Conservation (phyloP, 495 filamentous ascomycete species). For the Podospora bellae-mahoneyi region DNA sequence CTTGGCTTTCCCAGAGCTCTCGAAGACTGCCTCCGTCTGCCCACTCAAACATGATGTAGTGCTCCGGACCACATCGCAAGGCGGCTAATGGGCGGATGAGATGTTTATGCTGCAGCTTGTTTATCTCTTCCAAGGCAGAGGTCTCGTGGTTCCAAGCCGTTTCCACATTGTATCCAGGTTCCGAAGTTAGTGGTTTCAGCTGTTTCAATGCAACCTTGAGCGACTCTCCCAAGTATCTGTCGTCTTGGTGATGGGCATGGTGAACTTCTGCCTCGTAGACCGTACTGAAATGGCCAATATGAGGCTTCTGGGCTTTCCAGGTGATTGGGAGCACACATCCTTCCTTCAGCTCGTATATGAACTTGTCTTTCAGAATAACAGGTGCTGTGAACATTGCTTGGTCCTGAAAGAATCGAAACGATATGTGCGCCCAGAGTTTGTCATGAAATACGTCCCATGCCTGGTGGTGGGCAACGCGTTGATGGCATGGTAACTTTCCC, state of each 20-base stretch:
- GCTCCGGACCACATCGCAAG: neutral
- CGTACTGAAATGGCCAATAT: slow-evolving; percentile 3
- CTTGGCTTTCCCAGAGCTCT: slow-evolving; percentile 6
- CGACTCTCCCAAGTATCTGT: neutral
- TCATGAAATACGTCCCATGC: slow-evolving; percentile 4
- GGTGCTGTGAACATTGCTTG: slow-evolving; percentile 12
- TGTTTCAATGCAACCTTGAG: slow-evolving; percentile 7
- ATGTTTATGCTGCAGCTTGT: slow-evolving; percentile 6
- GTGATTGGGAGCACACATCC: neutral
- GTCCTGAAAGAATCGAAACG: slow-evolving; percentile 6
- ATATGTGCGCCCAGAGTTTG: neutral
- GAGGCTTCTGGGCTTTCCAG: neutral
- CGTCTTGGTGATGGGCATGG: neutral
- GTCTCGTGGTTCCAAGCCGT: slow-evolving; percentile 8
- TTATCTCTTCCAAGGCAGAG: slow-evolving; percentile 7
- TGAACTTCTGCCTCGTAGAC: slow-evolving; percentile 1
- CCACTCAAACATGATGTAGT: slow-evolving; percentile 17
- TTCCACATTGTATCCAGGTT: neutral
- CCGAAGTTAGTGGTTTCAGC: neutral
- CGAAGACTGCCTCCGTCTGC: slow-evolving; percentile 12
- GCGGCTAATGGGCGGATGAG: slow-evolving; percentile 10
- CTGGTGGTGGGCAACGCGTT: neutral
- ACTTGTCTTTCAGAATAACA: slow-evolving; percentile 5
- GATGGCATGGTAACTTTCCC: neutral
- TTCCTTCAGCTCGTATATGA: slow-evolving; percentile 5